Base-by-base conservation (phyloP, 1,284 basidiomycete genomes). In the Sanghuangporus weigelae region DNA sequence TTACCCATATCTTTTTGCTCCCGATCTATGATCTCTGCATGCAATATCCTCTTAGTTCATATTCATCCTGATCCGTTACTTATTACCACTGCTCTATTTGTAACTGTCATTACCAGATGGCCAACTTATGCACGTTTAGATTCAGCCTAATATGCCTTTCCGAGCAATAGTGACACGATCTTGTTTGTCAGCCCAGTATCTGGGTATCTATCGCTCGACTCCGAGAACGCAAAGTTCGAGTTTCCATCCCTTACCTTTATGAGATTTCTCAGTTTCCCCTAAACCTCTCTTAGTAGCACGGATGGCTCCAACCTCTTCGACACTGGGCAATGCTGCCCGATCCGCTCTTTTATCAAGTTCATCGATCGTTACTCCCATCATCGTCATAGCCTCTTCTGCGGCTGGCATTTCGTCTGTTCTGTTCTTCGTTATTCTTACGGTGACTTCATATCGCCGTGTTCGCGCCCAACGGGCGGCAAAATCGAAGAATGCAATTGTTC, bases 291-390 rank as follows among this genome's bases (percentile, higher is more conserved):
- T 2, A 7, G 7, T n/a, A 7, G 38, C 57, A 42, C 44, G 16
- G 11, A 54, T 54, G 53, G 53, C 53, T 31, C 53, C 53, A 36
- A 51, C 19, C 23, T 12, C 49, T 51, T 26, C 49, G 19, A 23
- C 0, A 2, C 35, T 38, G 36, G 53, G 53, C n/a, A 35, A 54
- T 36, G 19, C 50, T 53, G 35, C 59, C 23, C 59, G 49, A 38
- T 57, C 62, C 62, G 35, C 56, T 63, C 62, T 48, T 63, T 63
- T 54, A 53, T 31, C 61, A 38, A 36, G 19, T 23, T 19, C 61
- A 48, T 38, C 62, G 11, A 36, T 63, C 48, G 19, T 63, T 53
- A 44, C 38, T n/a, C 56, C 62, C 5, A 53, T 63, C 38, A 49
- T 58, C 40, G 35, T 57, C 53, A 44, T 57, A 36, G 31, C 58